A percentile compares a stretch with the other conserved stretches of the same genome.
Evolutionary conservation across 805 yeast genomes (phyloP).

Genomic region (Hanseniaspora meyeri): DNA sequence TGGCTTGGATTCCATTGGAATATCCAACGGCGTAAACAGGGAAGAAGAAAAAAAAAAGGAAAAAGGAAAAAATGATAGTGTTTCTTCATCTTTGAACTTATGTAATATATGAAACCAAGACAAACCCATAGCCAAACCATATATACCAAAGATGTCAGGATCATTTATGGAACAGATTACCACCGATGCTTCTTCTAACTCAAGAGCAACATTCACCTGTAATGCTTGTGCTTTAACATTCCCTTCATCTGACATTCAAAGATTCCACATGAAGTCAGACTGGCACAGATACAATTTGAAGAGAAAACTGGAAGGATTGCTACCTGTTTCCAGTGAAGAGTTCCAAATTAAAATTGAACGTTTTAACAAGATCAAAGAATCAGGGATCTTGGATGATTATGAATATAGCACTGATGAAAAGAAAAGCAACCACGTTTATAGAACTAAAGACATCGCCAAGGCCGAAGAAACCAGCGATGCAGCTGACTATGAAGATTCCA

Average conservation of each 20-base stretch:
- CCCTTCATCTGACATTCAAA: slow-evolving; percentile 68
- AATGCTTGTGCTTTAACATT: slow-evolving; percentile 79
- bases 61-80: too few relatives aligned
- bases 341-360: slow-evolving; percentile 30
- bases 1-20: too few relatives aligned
- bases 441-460: background rate
- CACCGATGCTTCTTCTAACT: background rate
- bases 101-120: too few relatives aligned
- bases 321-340: slow-evolving; percentile 53
- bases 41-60: too few relatives aligned
- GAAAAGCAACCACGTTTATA: background rate
- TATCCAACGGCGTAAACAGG: too few relatives aligned
- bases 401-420: slow-evolving; percentile 23
- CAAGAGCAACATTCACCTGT: slow-evolving; percentile 46
- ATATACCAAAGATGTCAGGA: background rate
- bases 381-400: slow-evolving; percentile 34
- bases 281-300: slow-evolving; percentile 97
- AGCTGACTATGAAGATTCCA: slow-evolving; percentile 13
- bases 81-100: too few relatives aligned
- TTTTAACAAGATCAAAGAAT: slow-evolving; percentile 20
- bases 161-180: background rate
- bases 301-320: slow-evolving; percentile 75
- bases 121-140: too few relatives aligned
- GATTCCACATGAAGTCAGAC: slow-evolving; percentile 91
- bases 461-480: slow-evolving; percentile 10